Evolutionary conservation across 139 green algal species (phyloP), one percentile per base, ranked within the genome.

Genomic region (Chlorella ohadii): DNA sequence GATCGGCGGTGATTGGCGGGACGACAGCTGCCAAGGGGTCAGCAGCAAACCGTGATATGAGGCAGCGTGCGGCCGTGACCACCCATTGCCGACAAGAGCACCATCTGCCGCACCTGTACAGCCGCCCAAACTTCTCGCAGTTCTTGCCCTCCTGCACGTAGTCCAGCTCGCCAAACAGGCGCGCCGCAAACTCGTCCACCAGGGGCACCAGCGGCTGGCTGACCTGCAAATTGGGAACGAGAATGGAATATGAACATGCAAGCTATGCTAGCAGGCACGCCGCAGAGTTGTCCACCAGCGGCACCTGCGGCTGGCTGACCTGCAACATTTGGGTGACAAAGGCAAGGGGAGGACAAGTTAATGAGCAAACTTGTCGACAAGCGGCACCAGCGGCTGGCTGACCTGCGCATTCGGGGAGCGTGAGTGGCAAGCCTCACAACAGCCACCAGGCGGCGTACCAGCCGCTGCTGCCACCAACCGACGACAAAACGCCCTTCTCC

Each of bases 301-400:
- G 28, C 25, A 28, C 61, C 61, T 9, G 65, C 31, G n/a, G 65
- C 27, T 13, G 7, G 65, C 11, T 12, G 65, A 41, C 6, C 13
- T 12, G n/a, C n/a, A n/a, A n/a, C 33, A 4, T 34, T 27, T 11
- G 13, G 23, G 16, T 3, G 23, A 39, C 3, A 36, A 36, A 38
- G 39, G 33, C 15, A 56, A 20, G 20, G 1, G 36, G 22, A 56
- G 36, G 3, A 13, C 3, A 33, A 22, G n/a, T n/a, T n/a, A n/a
- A n/a, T n/a, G n/a, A n/a, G 96, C 96, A 92, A 99, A 98, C 91
- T 99, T 95, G 81, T 99, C 97, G 70, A 99, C 94, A 22, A 99
- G 88, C 5, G 95, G 95, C 47, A 95, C 92, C 27, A 99, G 85
- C 27, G 92, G 94, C 87, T 98, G 94, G 4, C 87, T 92, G 5